Base-by-base conservation (phyloP, 202 grass and related monocot genomes). In the Tripidium arundinaceum region DNA sequence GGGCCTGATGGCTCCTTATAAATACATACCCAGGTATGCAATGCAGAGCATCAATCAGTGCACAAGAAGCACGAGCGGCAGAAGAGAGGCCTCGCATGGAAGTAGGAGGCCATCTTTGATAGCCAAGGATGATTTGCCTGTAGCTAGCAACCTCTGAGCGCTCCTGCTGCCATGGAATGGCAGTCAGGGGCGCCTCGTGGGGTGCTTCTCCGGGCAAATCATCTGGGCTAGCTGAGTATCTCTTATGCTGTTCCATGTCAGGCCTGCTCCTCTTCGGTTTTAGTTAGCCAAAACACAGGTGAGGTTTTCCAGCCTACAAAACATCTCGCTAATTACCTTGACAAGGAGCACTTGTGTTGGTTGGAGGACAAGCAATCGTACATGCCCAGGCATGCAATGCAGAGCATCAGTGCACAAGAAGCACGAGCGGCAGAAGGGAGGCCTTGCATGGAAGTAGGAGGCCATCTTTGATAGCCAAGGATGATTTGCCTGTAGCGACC, bases 101-200 rank as follows among this genome's bases (percentile, higher is more conserved):
- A 12, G 67, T 68, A 78, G 25, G 78, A 82, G 87, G 78, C 29
- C 19, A 82, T 73, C 83, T 89, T 74, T 9, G 87, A 62, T 79
- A 89, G 83, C 87, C 87, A 89, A 72, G 83, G 82, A 89, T 89
- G 86, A 88, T 88, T 31, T n/a, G n/a, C n/a, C n/a, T n/a, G n/a
- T n/a, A n/a, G n/a, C n/a, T n/a, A n/a, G n/a, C n/a, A n/a, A n/a
- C n/a, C n/a, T n/a, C n/a, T n/a, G n/a, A n/a, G n/a, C n/a, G n/a
- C n/a, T n/a, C n/a, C n/a, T n/a, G n/a, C n/a, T n/a, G n/a, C n/a
- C n/a, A n/a, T n/a, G n/a, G n/a, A n/a, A n/a, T n/a, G n/a, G n/a
- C n/a, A n/a, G n/a, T n/a, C n/a, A n/a, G n/a, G n/a, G n/a, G n/a
- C n/a, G n/a, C n/a, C n/a, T n/a, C n/a, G n/a, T n/a, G n/a, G n/a